Percentiles rank a stretch among this genome's conserved stretches.
These are phyloP conservation scores for Hypoxylon lienhwacheense DNA, from an alignment of 495 filamentous ascomycete genomes.

Conservation along the genomic window DNA sequence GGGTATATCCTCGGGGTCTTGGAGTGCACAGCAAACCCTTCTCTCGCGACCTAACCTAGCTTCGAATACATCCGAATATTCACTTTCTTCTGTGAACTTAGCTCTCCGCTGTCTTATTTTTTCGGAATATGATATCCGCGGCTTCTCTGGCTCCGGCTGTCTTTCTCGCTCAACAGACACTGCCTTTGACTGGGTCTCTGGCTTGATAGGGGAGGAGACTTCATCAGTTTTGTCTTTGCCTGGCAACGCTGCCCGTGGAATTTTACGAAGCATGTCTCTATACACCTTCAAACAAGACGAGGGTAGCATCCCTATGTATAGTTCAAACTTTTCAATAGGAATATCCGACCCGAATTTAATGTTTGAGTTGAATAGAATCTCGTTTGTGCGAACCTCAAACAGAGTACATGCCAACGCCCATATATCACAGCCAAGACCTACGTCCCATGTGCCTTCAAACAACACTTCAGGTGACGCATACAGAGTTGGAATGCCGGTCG, in stretches of 20 bases:
- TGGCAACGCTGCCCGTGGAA: neutral
- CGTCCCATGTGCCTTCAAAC: neutral
- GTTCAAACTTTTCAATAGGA: constrained; percentile 7
- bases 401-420: constrained; percentile 37
- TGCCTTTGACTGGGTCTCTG: neutral
- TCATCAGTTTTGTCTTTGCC: too few relatives aligned
- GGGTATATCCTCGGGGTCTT: neutral
- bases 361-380: neutral
- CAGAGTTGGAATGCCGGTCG: constrained; percentile 17
- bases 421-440: constrained; percentile 28
- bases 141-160: neutral
- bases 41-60: neutral
- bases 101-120: neutral
- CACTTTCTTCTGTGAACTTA: neutral
- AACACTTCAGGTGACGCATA: constrained; percentile 34
- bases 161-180: neutral
- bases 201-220: too few relatives aligned
- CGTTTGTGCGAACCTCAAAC: constrained; percentile 5
- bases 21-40: neutral
- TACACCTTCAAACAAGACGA: constrained; percentile 2
- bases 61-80: constrained; percentile 13
- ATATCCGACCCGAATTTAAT: neutral
- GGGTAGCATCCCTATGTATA: constrained; percentile 24
- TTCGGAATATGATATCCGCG: neutral
- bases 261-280: neutral